Percentiles rank a stretch among this genome's conserved stretches.
Conservation (phyloP, 2,329 filamentous ascomycete species). For the Allantophomopsis lycopodina region DNA sequence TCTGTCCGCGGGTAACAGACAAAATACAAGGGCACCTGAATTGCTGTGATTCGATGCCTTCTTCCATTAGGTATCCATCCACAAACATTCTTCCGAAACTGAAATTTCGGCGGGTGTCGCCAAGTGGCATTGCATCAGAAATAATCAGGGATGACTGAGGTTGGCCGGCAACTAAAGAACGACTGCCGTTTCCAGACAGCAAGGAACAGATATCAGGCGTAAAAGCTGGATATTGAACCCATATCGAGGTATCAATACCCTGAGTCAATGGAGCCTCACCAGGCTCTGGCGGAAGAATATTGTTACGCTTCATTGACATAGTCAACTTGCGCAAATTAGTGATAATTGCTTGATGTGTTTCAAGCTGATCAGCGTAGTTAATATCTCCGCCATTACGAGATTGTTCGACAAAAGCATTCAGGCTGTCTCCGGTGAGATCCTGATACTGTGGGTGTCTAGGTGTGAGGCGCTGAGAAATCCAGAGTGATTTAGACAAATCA, state of each 20-base stretch:
- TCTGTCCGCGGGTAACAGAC: slow-evolving; percentile 57
- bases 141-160: slow-evolving; percentile 23
- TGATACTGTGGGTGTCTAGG: slow-evolving; percentile 23
- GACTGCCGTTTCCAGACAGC: slow-evolving; percentile 48
- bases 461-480: slow-evolving; percentile 49
- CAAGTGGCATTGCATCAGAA: slow-evolving; percentile 58
- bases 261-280: slow-evolving; percentile 58
- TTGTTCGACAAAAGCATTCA: slow-evolving; percentile 24
- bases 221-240: slow-evolving; percentile 64
- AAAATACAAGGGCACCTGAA: slow-evolving; percentile 62
- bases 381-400: slow-evolving; percentile 28
- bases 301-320: slow-evolving; percentile 74
- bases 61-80: slow-evolving; percentile 61
- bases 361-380: slow-evolving; percentile 28
- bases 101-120: slow-evolving; percentile 62
- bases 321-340: slow-evolving; percentile 60
- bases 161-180: slow-evolving; percentile 30
- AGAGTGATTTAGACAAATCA: slow-evolving; percentile 74
- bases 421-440: slow-evolving; percentile 20
- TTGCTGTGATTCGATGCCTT: slow-evolving; percentile 52
- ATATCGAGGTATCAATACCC: slow-evolving; percentile 68
- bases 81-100: slow-evolving; percentile 69
- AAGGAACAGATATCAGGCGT: slow-evolving; percentile 61
- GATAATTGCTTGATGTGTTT: slow-evolving; percentile 37
- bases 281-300: slow-evolving; percentile 53